Percentiles rank a stretch among this genome's conserved stretches.
Evolutionary conservation across 1,284 basidiomycete species (phyloP).

Genomic region (Moniliella sp.): DNA sequence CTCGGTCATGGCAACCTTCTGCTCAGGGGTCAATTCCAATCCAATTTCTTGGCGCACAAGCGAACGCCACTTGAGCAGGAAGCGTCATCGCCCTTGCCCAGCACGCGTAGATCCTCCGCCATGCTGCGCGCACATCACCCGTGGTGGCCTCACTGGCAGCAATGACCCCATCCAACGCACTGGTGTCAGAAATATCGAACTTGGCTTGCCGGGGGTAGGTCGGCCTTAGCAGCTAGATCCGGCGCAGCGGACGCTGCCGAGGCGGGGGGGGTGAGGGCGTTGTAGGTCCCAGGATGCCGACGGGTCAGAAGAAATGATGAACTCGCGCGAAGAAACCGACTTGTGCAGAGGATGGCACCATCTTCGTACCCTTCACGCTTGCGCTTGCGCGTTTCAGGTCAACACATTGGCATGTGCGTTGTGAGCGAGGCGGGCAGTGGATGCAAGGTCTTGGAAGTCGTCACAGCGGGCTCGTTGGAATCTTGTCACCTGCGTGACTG

Average conservation of each 20-base stretch:
- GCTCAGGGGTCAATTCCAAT: constrained; percentile 13
- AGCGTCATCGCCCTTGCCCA: constrained; percentile 90
- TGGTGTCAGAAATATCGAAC: no score
- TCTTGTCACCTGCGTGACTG: no score
- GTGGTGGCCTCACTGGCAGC: constrained; percentile 44
- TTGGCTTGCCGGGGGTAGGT: no score
- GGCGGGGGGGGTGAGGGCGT: constrained; percentile 56
- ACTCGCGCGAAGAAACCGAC: constrained; percentile 50
- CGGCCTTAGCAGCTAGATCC: no score
- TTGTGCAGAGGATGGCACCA: constrained; percentile 74
- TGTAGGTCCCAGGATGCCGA: constrained; percentile 57
- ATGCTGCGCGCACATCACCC: constrained; percentile 57
- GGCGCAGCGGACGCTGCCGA: background rate
- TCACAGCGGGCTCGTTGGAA: no score
- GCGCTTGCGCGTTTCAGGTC: constrained; percentile 78
- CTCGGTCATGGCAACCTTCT: constrained; percentile 7
- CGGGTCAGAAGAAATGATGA: constrained; percentile 42
- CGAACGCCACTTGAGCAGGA: constrained; percentile 60
- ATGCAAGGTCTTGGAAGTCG: background rate
- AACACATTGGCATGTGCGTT: constrained; percentile 52
- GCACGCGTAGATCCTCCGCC: constrained; percentile 76
- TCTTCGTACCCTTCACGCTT: constrained; percentile 88
- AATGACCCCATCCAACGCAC: no score
- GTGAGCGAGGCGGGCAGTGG: constrained; percentile 8
- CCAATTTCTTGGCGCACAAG: constrained; percentile 50